phyloP scores from a whole-genome alignment of 306 rosid genomes.

The Betula pendula region DNA sequence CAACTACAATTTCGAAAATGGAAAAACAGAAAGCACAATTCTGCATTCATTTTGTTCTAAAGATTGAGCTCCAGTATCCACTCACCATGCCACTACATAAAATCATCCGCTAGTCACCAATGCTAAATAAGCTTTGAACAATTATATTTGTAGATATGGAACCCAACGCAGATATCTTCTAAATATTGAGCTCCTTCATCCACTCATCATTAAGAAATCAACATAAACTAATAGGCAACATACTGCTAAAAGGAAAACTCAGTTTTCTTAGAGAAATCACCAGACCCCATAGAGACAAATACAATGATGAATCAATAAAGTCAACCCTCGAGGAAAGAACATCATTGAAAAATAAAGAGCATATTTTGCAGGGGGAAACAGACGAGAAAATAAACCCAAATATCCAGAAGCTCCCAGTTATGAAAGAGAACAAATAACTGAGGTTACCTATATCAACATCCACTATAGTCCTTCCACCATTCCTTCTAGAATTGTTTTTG shows the following conservation, averaged over 20 bases:
- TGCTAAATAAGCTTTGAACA: background rate
- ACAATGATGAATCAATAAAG: background rate
- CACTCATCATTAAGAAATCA: background rate
- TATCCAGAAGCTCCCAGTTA: background rate
- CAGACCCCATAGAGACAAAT: background rate
- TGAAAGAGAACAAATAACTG: background rate
- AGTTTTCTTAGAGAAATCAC: background rate
- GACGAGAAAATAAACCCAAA: background rate
- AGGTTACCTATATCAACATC: slow-evolving; percentile 81
- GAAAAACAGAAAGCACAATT: background rate
- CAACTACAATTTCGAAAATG: background rate
- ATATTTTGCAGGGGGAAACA: background rate
- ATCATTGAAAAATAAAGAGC: background rate
- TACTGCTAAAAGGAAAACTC: background rate
- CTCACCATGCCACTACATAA: background rate
- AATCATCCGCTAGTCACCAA: background rate
- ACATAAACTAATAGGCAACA: background rate
- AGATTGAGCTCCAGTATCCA: background rate
- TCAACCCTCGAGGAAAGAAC: background rate
- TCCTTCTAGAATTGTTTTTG: slow-evolving; percentile 78
- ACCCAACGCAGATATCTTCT: background rate
- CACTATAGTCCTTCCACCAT: slow-evolving; percentile 50
- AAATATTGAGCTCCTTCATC: background rate
- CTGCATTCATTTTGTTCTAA: background rate
- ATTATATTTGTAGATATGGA: background rate